phyloP scores from a whole-genome alignment of 345 rosid genomes.

The Eucalyptus pumila region DNA sequence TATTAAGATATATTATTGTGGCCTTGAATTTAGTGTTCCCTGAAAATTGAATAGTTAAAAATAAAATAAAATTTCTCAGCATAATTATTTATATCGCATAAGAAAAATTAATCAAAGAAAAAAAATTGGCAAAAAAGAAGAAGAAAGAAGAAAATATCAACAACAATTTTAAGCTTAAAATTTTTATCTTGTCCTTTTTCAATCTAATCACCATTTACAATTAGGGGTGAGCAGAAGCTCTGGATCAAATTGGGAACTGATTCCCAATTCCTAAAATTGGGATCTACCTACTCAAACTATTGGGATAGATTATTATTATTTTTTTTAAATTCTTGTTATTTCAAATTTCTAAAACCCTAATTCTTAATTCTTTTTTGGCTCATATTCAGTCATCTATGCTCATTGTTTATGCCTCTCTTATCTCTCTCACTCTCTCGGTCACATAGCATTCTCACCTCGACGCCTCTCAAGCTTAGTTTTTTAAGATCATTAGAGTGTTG shows the following conservation, averaged over 20 bases:
- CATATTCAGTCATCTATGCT: not conserved
- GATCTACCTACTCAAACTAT: no score
- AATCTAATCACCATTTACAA: not conserved
- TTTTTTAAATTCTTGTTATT: no score
- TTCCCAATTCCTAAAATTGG: not conserved
- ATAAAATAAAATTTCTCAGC: not conserved
- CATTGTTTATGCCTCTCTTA: not conserved
- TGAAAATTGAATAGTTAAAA: not conserved
- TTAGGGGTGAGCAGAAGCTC: not conserved
- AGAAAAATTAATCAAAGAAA: not conserved
- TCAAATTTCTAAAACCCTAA: not conserved
- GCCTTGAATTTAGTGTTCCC: not conserved
- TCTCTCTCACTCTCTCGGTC: not conserved
- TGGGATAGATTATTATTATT: no score
- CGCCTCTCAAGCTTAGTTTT: not conserved
- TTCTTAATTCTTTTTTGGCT: not conserved
- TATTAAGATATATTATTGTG: not conserved
- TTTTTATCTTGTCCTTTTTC: not conserved
- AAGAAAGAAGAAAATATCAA: not conserved
- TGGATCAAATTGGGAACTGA: not conserved
- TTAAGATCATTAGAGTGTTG: not conserved
- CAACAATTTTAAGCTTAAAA: not conserved
- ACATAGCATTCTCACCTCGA: not conserved
- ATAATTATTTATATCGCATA: not conserved
- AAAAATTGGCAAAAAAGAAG: not conserved